Evolutionary conservation across 192 early-diverging fungal genomes (phyloP).

Genomic region (Funneliformis geosporum): DNA sequence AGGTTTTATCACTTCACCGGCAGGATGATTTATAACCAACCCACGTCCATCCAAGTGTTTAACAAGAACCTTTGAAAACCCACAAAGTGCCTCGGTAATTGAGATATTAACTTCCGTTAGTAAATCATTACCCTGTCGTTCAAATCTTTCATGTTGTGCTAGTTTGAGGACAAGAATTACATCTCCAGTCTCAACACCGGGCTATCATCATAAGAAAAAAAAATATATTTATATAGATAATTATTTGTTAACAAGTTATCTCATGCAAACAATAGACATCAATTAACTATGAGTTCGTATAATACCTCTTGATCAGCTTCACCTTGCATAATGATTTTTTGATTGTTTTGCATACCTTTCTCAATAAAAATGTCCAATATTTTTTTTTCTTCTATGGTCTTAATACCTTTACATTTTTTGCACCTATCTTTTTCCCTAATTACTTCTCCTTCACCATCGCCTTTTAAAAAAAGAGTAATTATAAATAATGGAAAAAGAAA

Average conservation of each 20-base stretch:
- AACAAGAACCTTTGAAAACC: constrained; percentile 79
- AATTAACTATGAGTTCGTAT: neutral
- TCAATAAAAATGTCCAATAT: constrained; percentile 90
- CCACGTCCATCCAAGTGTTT: constrained; percentile 88
- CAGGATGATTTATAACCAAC: constrained; percentile 78
- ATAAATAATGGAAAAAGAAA: neutral
- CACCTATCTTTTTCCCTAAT: constrained; percentile 87
- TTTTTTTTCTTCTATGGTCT: constrained; percentile 85
- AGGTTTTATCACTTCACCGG: constrained; percentile 85
- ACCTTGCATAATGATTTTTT: constrained; percentile 87
- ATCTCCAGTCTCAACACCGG: constrained; percentile 87
- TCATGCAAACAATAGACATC: neutral
- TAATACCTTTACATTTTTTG: constrained; percentile 90
- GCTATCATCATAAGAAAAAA: constrained; percentile 42
- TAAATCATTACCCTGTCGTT: constrained; percentile 80
- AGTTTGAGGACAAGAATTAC: constrained; percentile 90
- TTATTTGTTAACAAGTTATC: neutral
- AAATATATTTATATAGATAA: constrained; percentile 6
- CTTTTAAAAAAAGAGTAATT: constrained; percentile 14
- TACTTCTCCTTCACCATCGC: constrained; percentile 77
- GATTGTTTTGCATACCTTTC: constrained; percentile 90
- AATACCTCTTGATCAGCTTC: constrained; percentile 88
- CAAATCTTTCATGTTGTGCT: constrained; percentile 77
- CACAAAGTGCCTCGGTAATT: constrained; percentile 88
- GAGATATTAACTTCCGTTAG: constrained; percentile 78